Evolutionary conservation across 352 stramenopile species (phyloP).

Genomic region (Pythium guiyangense): DNA sequence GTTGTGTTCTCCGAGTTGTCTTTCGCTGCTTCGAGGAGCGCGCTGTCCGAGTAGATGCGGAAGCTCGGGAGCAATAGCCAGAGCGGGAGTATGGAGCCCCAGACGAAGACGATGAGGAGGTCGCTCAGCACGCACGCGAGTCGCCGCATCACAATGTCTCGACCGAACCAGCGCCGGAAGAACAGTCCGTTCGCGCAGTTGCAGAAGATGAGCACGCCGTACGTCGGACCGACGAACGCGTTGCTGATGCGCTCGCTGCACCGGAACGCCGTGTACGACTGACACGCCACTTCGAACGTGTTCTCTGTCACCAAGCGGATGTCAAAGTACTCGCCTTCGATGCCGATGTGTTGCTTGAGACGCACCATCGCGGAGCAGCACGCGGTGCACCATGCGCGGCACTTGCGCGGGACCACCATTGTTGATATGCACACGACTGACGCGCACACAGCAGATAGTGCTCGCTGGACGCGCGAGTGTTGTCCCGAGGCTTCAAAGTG

Average conservation of each 20-base stretch:
- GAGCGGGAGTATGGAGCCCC: background rate
- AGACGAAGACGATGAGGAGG: conserved; percentile 3
- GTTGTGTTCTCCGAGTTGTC: background rate
- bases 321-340: conserved; percentile 1
- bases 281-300: background rate
- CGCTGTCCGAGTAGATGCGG: background rate
- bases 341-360: background rate
- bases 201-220: conserved; percentile 1
- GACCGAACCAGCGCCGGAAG: conserved; percentile 1
- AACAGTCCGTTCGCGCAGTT: background rate
- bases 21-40: background rate
- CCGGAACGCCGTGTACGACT: background rate
- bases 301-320: background rate
- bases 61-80: background rate
- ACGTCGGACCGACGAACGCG: background rate
- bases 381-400: background rate
- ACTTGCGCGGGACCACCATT: too few relatives aligned
- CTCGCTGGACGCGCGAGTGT: too few relatives aligned
- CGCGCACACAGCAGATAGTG: too few relatives aligned
- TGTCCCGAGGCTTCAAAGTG: too few relatives aligned
- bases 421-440: too few relatives aligned
- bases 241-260: conserved; percentile 5
- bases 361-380: background rate
- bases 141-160: background rate
- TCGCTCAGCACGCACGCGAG: conserved; percentile 1